Conservation (phyloP, 2,329 filamentous ascomycete species). For the Hypoxylon sp. region DNA sequence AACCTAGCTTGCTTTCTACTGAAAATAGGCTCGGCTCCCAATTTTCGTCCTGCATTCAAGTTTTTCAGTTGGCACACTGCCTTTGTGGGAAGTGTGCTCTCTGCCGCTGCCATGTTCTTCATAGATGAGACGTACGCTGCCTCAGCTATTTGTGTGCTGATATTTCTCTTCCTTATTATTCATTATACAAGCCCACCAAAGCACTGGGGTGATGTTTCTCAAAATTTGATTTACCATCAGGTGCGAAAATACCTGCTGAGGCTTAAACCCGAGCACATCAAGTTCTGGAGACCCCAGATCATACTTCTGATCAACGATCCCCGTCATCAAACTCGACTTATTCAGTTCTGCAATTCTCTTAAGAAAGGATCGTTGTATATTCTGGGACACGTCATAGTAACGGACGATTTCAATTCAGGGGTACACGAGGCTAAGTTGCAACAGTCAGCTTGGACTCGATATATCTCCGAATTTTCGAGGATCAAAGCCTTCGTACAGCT, state of each 20-base stretch:
- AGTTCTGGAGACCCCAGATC: conserved; percentile 93
- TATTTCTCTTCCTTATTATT: conserved; percentile 85
- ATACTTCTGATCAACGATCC: conserved; percentile 87
- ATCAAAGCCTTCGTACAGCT: conserved; percentile 94
- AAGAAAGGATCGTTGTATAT: conserved; percentile 91
- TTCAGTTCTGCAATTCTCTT: conserved; percentile 91
- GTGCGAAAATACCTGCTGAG: conserved; percentile 89
- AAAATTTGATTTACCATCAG: conserved; percentile 88
- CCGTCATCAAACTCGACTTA: conserved; percentile 83
- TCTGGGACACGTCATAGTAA: conserved; percentile 89
- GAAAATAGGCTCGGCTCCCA: conserved; percentile 88
- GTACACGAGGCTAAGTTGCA: conserved; percentile 86
- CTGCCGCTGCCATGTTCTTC: conserved; percentile 89
- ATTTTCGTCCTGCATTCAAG: conserved; percentile 89
- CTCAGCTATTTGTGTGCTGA: conserved; percentile 78
- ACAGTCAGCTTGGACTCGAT: conserved; percentile 86
- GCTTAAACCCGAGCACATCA: conserved; percentile 89
- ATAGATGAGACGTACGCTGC: conserved; percentile 86
- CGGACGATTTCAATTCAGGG: conserved; percentile 82
- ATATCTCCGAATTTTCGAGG: conserved; percentile 83
- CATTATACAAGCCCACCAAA: conserved; percentile 90
- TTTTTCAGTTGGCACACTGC: conserved; percentile 92
- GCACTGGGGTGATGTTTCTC: conserved; percentile 90
- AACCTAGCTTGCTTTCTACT: conserved; percentile 89
- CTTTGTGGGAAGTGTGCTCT: conserved; percentile 79